Conservation (phyloP, 495 filamentous ascomycete species). For the Tuber calosporum region DNA sequence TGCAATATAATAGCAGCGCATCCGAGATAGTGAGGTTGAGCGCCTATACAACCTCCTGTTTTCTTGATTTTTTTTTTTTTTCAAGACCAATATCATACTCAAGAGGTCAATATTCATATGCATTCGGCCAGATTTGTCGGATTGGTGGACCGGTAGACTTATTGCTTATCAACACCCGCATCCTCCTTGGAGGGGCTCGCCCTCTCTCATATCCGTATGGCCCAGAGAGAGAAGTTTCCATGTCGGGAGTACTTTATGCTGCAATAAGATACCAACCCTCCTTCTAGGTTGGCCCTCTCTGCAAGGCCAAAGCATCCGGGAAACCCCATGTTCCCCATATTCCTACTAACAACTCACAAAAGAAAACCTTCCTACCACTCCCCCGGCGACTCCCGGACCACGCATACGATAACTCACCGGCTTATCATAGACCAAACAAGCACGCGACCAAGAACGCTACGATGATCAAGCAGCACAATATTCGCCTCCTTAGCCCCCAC, state of each 20-base stretch:
- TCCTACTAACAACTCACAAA: not conserved
- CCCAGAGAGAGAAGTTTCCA: not conserved
- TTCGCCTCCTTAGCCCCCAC: not conserved
- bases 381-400: not conserved
- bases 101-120: no score
- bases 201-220: no score
- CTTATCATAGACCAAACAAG: not conserved
- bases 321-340: not conserved
- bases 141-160: no score
- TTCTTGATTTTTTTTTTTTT: no score
- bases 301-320: not conserved
- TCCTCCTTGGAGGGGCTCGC: no score
- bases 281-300: accelerated
- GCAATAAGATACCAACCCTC: not conserved
- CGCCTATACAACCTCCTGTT: no score
- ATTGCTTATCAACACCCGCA: no score
- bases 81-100: no score
- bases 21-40: no score
- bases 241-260: not conserved
- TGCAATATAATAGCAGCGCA: no score
- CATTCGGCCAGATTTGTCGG: no score
- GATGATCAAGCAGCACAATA: not conserved
- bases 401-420: not conserved
- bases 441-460: not conserved
- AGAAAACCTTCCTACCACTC: not conserved